Evolutionary conservation across 371 early-diverging fungal genomes (phyloP), one percentile per base, ranked within the genome.

Genomic region (Mucor indicus): DNA sequence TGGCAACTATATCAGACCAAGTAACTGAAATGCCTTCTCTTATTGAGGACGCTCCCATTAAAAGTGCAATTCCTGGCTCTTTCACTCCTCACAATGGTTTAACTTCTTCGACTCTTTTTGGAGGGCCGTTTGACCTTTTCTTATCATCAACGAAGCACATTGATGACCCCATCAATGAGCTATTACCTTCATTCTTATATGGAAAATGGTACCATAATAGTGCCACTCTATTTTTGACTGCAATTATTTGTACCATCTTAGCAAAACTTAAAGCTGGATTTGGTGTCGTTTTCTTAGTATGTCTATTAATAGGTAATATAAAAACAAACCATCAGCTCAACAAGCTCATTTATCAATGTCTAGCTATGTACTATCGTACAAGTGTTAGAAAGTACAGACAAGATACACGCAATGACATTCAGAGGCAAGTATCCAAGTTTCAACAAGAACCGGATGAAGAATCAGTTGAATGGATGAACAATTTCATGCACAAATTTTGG

Each of bases 381-480:
- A 83, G 85, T 19, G 62, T 76, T 5, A 71, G 64, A 31, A 76
- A 90, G 33, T 89, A 84, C 54, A 68, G 82, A 38, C 73, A 81
- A 19, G 66, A 80, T 38, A 77, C 83, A 19, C 73, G 86, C 21
- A 88, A 89, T 49, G 90, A 91, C 52, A 75, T 90, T 29, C 69
- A 75, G 36, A 79, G 90, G 24, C 84, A 86, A 44, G 44, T 85
- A 23, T 62, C 65, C 10, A 67, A 67, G 31, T 53, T 68, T 20
- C 69, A 63, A 44, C 31, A 81, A 12, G 86, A 84, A 32, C 55
- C 67, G 10, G 72, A 77, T 24, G 59, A 62, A n/a, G 99, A 99
- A 70, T 81, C 91, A 23, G 95, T 91, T 3, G 96, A 97, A 53
- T 99, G 99, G 99, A 69, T 99, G 53, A 99, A 99, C 69, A 88